phyloP scores from a whole-genome alignment of 805 yeast genomes.

The Candida saitoana region DNA sequence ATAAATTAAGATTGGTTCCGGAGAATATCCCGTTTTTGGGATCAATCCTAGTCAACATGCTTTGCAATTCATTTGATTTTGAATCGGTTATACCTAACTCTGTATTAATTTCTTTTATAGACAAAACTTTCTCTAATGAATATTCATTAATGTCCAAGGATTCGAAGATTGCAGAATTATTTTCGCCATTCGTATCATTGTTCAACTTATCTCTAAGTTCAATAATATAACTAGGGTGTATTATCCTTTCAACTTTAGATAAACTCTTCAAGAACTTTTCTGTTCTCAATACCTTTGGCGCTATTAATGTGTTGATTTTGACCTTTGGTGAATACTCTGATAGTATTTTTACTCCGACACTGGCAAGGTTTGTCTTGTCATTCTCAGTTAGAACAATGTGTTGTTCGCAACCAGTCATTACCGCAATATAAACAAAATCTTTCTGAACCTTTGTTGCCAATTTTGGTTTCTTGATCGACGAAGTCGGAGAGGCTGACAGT shows the following conservation, averaged over 20 bases:
- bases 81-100: conserved; percentile 24
- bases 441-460: conserved; percentile 10
- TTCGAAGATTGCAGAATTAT: conserved; percentile 14
- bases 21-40: conserved; percentile 40
- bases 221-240: conserved; percentile 52
- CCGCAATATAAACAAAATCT: conserved; percentile 41
- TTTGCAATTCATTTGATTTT: conserved; percentile 2
- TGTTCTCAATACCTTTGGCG: conserved; percentile 81
- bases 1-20: conserved; percentile 49
- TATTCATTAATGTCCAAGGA: conserved; percentile 28
- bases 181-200: conserved; percentile 5
- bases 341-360: conserved; percentile 56
- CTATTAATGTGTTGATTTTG: conserved; percentile 49
- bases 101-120: conserved; percentile 25
- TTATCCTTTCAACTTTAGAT: conserved; percentile 49
- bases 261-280: conserved; percentile 78
- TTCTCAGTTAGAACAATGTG: conserved; percentile 32
- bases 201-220: conserved; percentile 33
- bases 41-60: not conserved
- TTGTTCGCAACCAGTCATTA: conserved; percentile 65
- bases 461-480: conserved; percentile 12
- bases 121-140: conserved; percentile 27
- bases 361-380: conserved; percentile 41
- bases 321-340: conserved; percentile 41
- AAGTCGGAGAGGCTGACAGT: conserved; percentile 1